Percentiles rank a stretch among this genome's conserved stretches.
Evolutionary conservation across 768 basidiomycete genomes (phyloP).

Genomic region (Leccinum longicurvipes): DNA sequence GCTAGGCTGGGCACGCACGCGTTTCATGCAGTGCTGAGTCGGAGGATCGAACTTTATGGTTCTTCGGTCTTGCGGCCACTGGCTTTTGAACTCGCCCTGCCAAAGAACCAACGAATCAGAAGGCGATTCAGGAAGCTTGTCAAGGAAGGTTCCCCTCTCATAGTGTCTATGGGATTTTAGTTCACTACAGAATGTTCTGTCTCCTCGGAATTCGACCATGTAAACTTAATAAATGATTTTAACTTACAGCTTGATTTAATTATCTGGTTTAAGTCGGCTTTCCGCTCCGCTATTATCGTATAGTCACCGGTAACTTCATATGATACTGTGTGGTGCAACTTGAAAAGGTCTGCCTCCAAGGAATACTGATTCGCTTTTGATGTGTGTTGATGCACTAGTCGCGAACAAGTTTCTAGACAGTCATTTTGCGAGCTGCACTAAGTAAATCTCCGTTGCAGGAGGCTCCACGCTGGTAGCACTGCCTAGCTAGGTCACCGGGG

Average conservation of each 20-base stretch:
- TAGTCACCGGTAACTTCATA: no score
- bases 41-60: constrained; percentile 48
- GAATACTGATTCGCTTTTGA: neutral
- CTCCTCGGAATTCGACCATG: neutral
- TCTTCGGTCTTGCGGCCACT: constrained; percentile 46
- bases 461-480: constrained; percentile 6
- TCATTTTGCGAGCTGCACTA: neutral
- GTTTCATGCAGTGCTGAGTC: constrained; percentile 62
- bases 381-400: neutral
- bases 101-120: constrained; percentile 41
- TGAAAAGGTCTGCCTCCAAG: neutral
- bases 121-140: constrained; percentile 47
- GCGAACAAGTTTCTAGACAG: neutral
- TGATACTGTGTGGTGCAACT: neutral
- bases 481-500: no score
- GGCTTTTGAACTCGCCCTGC: constrained; percentile 46
- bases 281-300: no score
- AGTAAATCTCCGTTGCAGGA: neutral
- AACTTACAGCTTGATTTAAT: no score
- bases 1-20: constrained; percentile 79
- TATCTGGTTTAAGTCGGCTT: no score
- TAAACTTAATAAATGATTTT: no score
- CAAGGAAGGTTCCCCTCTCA: constrained; percentile 25
- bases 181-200: neutral
- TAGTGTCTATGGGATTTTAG: constrained; percentile 24